Percentiles rank a stretch among this genome's conserved stretches.
These are phyloP conservation scores for Erodium texanum DNA, from an alignment of 441 rosid species.

Conservation along the genomic window DNA sequence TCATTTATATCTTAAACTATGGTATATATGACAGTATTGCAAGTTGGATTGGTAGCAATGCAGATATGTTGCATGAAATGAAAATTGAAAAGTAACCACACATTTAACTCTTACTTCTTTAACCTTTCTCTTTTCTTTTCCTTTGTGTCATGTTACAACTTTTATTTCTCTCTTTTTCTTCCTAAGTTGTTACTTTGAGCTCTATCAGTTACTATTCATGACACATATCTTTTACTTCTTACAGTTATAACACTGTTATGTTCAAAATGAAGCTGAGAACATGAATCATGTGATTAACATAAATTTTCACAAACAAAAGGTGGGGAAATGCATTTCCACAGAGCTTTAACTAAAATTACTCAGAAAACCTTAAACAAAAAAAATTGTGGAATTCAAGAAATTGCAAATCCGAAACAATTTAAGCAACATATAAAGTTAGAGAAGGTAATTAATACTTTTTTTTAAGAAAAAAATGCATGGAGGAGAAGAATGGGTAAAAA, in stretches of 20 bases:
- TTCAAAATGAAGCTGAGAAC: background rate
- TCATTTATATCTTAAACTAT: too few species aligned
- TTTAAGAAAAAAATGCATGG: too few species aligned
- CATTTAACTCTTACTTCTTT: background rate
- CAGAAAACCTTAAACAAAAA: too few species aligned
- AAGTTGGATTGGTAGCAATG: too few species aligned
- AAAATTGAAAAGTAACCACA: conserved; percentile 2
- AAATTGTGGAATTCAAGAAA: too few species aligned
- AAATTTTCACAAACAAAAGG: background rate
- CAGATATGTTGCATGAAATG: background rate
- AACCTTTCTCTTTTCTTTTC: background rate
- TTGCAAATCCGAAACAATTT: too few species aligned
- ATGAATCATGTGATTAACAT: background rate
- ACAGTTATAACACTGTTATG: background rate
- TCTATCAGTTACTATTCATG: background rate
- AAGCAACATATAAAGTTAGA: too few species aligned
- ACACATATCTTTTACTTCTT: background rate
- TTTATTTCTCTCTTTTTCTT: background rate
- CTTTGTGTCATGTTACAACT: conserved; percentile 1
- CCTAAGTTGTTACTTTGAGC: background rate
- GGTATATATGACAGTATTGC: too few species aligned
- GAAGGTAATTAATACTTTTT: too few species aligned
- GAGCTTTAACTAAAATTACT: too few species aligned
- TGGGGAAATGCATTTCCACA: background rate
- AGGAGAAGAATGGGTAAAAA: too few species aligned